Percentiles rank a stretch among this genome's conserved stretches.
Conservation (phyloP, 805 yeast species). For the Nakazawaea wickerhamii region DNA sequence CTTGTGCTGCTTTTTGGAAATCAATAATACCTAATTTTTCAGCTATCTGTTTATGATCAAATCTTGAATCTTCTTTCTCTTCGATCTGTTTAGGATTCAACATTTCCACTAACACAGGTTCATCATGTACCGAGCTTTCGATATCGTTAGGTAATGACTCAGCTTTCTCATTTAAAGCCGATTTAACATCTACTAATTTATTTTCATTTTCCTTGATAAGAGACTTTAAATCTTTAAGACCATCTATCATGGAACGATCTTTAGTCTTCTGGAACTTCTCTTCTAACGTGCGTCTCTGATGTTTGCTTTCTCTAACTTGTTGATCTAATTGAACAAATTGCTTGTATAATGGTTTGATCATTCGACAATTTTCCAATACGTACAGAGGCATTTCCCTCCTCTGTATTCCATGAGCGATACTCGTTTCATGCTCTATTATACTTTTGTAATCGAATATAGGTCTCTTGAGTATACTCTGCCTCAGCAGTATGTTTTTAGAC, state of each 20-base stretch:
- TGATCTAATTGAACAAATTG: constrained; percentile 12
- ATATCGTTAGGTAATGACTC: constrained; percentile 61
- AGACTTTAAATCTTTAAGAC: constrained; percentile 25
- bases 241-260: constrained; percentile 15
- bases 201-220: constrained; percentile 26
- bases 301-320: constrained; percentile 18
- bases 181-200: constrained; percentile 26
- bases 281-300: constrained; percentile 19
- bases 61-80: constrained; percentile 16
- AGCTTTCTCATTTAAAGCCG: constrained; percentile 32
- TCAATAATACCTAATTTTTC: constrained; percentile 63
- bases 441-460: constrained; percentile 31
- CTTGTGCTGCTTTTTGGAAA: constrained; percentile 61
- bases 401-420: constrained; percentile 24
- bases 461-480: constrained; percentile 20
- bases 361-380: constrained; percentile 8
- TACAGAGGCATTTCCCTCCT: constrained; percentile 25
- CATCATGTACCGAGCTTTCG: constrained; percentile 38
- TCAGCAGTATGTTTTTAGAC: neutral
- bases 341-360: constrained; percentile 19
- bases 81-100: constrained; percentile 38
- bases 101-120: constrained; percentile 43
- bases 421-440: constrained; percentile 24
- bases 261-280: constrained; percentile 17
- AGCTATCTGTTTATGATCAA: constrained; percentile 72